These are phyloP conservation scores for Chamaecrista fasciculata DNA, from an alignment of 306 rosid species.

Conservation along the genomic window DNA sequence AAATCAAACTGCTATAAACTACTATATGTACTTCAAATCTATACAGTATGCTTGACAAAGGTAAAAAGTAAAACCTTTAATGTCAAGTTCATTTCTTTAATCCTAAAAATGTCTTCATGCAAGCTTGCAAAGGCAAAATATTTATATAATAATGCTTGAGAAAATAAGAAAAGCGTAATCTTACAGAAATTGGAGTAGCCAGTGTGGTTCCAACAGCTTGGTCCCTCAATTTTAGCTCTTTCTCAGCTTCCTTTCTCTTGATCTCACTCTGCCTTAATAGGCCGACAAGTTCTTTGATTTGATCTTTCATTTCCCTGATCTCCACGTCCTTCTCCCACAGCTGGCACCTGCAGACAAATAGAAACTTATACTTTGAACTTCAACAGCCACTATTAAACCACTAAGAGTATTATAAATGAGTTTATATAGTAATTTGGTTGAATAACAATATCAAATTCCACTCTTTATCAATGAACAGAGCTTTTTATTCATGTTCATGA, in stretches of 20 bases:
- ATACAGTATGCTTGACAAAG: background rate
- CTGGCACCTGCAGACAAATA: slow-evolving; percentile 66
- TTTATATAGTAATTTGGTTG: slow-evolving; percentile 20
- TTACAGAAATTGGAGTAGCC: slow-evolving; percentile 78
- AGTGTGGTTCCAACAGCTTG: slow-evolving; percentile 65
- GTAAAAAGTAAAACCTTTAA: slow-evolving; percentile 15
- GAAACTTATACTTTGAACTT: slow-evolving; percentile 29
- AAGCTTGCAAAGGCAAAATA: slow-evolving; percentile 5
- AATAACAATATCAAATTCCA: slow-evolving; percentile 3
- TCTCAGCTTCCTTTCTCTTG: slow-evolving; percentile 88
- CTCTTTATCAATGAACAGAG: background rate
- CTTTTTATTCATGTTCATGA: slow-evolving; percentile 5
- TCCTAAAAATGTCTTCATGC: background rate
- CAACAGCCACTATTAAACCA: slow-evolving; percentile 12
- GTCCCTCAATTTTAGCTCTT: slow-evolving; percentile 89
- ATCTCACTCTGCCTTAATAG: slow-evolving; percentile 94
- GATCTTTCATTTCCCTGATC: slow-evolving; percentile 97
- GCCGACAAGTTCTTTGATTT: slow-evolving; percentile 92
- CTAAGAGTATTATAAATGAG: background rate
- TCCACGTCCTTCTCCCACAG: slow-evolving; percentile 94
- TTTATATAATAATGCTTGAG: slow-evolving; percentile 6
- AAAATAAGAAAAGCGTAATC: slow-evolving; percentile 29
- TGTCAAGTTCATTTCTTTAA: slow-evolving; percentile 13
- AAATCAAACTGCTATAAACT: background rate
- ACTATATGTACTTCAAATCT: background rate